These are phyloP conservation scores for Gastrolobium villosum DNA, from an alignment of 306 rosid genomes.

Conservation along the genomic window DNA sequence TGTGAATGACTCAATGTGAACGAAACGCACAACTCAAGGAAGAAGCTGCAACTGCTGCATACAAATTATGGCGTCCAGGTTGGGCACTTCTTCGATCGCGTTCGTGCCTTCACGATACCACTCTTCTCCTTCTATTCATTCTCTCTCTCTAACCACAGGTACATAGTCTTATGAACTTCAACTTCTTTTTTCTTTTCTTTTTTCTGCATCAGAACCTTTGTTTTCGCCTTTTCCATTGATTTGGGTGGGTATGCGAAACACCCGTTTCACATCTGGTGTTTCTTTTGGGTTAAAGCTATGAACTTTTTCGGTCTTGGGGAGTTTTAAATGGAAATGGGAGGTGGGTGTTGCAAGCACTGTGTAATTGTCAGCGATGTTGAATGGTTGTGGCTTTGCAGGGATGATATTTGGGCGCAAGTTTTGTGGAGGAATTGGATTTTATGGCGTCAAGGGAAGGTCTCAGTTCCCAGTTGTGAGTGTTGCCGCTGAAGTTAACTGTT, in stretches of 20 bases:
- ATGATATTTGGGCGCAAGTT: conserved; percentile 57
- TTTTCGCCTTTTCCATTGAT: background rate
- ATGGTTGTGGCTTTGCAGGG: conserved; percentile 58
- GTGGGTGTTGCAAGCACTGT: conserved; percentile 35
- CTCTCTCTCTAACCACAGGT: conserved; percentile 63
- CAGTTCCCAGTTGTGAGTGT: conserved; percentile 67
- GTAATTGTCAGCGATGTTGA: conserved; percentile 24
- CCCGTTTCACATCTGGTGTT: conserved; percentile 45
- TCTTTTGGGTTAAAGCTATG: conserved; percentile 14
- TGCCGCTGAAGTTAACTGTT: conserved; percentile 75
- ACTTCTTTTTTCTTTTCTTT: background rate
- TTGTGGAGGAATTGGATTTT: conserved; percentile 62
- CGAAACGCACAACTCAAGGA: background rate
- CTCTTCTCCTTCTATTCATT: conserved; percentile 53
- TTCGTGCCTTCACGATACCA: conserved; percentile 58
- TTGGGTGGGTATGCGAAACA: background rate
- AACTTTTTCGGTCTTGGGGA: conserved; percentile 6
- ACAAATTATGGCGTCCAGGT: conserved; percentile 65
- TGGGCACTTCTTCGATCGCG: conserved; percentile 69
- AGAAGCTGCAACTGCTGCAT: conserved; percentile 17
- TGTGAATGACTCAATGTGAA: background rate
- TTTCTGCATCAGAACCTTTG: background rate
- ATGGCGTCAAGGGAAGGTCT: conserved; percentile 64
- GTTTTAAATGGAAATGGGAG: conserved; percentile 5
- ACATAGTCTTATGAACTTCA: conserved; percentile 17